These are phyloP conservation scores for Chloropicon primus DNA, from an alignment of 139 green algal species.

Conservation along the genomic window DNA sequence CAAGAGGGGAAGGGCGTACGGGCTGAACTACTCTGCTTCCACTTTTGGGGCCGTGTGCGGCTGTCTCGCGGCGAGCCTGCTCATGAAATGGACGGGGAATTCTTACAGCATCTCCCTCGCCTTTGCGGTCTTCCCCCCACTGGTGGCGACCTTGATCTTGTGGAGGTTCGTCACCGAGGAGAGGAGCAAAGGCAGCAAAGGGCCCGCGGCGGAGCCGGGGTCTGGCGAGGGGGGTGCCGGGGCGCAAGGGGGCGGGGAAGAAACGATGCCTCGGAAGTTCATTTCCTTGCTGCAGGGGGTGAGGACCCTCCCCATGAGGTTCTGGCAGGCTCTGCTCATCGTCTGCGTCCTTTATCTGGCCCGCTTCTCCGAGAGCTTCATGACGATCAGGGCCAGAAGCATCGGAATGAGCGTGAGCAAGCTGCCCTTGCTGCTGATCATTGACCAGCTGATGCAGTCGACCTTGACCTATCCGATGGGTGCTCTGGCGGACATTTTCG, in stretches of 20 bases:
- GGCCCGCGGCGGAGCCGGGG: too few species aligned
- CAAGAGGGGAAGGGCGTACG: not conserved
- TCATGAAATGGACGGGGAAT: not conserved
- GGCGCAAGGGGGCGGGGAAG: not conserved
- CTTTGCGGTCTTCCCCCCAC: not conserved
- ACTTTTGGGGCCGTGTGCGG: not conserved
- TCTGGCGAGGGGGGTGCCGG: too few species aligned
- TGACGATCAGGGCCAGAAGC: not conserved
- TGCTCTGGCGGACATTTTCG: not conserved
- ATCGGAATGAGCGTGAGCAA: not conserved
- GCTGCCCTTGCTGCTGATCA: not conserved
- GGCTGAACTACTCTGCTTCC: not conserved
- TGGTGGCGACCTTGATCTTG: not conserved
- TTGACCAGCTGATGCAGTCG: not conserved
- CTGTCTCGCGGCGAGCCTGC: not conserved
- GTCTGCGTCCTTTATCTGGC: constrained; percentile 3
- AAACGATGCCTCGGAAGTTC: not conserved
- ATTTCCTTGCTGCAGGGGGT: not conserved
- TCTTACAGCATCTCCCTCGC: not conserved
- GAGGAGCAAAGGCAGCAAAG: not conserved
- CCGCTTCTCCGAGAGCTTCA: not conserved
- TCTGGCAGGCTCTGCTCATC: constrained; percentile 1
- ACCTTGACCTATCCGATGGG: not conserved
- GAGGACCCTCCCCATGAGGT: not conserved
- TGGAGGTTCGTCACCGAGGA: not conserved